Percentiles rank a stretch among this genome's conserved stretches.
Conservation (phyloP, 352 stramenopile genomes). For the Halophytophthora polymorphica region DNA sequence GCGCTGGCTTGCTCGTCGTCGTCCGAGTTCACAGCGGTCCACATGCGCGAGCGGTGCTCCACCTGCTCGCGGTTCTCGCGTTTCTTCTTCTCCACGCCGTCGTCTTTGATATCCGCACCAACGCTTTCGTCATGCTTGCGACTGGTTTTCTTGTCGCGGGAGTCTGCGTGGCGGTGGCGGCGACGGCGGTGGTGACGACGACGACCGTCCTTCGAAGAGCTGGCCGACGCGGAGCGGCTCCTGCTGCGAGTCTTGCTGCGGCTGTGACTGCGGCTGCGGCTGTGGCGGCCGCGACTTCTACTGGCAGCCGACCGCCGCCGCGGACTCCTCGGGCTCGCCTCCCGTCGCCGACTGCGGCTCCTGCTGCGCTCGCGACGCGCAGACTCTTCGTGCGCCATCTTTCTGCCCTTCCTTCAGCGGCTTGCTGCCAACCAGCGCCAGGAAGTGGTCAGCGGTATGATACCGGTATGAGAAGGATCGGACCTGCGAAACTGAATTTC, state of each 20-base stretch:
- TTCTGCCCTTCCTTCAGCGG: not conserved
- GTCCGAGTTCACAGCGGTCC: slow-evolving; percentile 43
- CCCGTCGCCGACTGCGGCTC: not conserved
- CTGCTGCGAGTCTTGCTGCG: slow-evolving; percentile 55
- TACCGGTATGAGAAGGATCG: too few species aligned
- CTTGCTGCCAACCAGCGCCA: not conserved
- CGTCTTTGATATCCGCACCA: not conserved
- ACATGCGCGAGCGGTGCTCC: slow-evolving; percentile 38
- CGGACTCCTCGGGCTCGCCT: slow-evolving; percentile 20
- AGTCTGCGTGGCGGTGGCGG: slow-evolving; percentile 5
- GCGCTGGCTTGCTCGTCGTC: slow-evolving; percentile 2
- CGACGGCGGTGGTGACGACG: slow-evolving; percentile 6
- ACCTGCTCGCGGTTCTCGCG: slow-evolving; percentile 35
- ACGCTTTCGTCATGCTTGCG: not conserved
- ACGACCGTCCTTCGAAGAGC: slow-evolving; percentile 27
- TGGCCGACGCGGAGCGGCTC: slow-evolving; percentile 59
- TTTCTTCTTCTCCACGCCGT: slow-evolving; percentile 20
- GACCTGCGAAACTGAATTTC: not conserved
- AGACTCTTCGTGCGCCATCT: too few species aligned
- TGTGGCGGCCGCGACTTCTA: slow-evolving; percentile 7
- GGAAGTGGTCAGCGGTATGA: not conserved
- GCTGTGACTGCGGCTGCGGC: slow-evolving; percentile 7
- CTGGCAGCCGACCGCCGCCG: slow-evolving; percentile 2
- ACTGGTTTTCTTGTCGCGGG: slow-evolving; percentile 7
- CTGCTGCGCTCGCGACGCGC: slow-evolving; percentile 7